Evolutionary conservation across 164 flowering plant genomes (phyloP), one percentile per base, ranked within the genome.

Genomic region (Nelumbo lutea): DNA sequence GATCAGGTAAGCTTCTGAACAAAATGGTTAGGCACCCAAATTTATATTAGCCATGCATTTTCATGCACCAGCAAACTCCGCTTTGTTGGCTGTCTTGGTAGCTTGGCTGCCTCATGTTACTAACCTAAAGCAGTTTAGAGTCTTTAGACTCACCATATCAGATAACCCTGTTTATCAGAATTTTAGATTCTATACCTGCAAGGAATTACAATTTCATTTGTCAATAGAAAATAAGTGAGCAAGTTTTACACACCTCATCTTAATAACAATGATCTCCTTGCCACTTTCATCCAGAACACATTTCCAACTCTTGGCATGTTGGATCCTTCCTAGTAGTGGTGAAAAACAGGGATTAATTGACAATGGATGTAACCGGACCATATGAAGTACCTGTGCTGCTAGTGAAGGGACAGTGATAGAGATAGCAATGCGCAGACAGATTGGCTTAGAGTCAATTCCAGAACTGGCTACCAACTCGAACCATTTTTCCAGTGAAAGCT

Each of bases 401-500:
- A 64, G 59, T 43, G 73, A 51, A 9, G 99, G 97, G 69, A 79
- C 59, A 61, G 91, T 87, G 70, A 83, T 80, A 44, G 99, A 95
- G 66, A 83, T 59, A 61, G 97, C 90, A 71, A 91, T 76, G 6
- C 84, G 84, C 13, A 95, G 78, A 65, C 73, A 58, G 63, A 87
- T 81, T 58, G 96, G 90, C 56, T 86, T 81, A 45, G 83, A 68
- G 73, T 67, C 63, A 66, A 10, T 68, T 46, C 76, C 80, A 63
- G 88, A 77, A 67, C 52, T 63, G 0, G 90, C 88, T 1, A 43
- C 76, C 77, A 95, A 75, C 48, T 87, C 86, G 66, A 89, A 73
- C 97, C 97, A 95, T 72, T 86, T 86, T 62, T 92, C 91, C 10
- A 77, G 66, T 6, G 86, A 80, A 5, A 92, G 87, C 64, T 80